phyloP scores from a whole-genome alignment of 495 filamentous ascomycete genomes.

The Daldinia childiae region DNA sequence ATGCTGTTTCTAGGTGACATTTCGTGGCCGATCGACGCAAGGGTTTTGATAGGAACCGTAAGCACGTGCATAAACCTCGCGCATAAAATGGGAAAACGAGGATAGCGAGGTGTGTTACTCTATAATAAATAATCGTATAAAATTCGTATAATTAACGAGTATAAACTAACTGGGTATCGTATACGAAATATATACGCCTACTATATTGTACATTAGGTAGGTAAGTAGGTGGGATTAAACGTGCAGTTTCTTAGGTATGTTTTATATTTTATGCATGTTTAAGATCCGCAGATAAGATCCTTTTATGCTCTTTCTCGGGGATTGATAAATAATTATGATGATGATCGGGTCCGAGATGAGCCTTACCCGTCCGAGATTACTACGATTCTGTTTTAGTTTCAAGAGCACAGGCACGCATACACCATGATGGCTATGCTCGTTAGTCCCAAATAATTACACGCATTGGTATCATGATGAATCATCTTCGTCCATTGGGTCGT shows the following conservation, averaged over 20 bases:
- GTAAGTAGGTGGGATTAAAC: neutral
- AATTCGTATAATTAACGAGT: neutral
- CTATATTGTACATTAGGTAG: too few relatives aligned
- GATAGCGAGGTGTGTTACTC: neutral
- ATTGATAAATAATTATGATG: constrained; percentile 3
- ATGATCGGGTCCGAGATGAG: constrained; percentile 1
- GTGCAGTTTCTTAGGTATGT: neutral
- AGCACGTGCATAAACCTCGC: constrained; percentile 24
- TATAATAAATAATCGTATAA: neutral
- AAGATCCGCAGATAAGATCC: constrained; percentile 8
- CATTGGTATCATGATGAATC: neutral
- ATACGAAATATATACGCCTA: too few relatives aligned
- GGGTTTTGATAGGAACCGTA: constrained; percentile 9
- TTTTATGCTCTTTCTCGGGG: neutral
- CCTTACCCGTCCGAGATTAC: constrained; percentile 10
- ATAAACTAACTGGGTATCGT: too few relatives aligned
- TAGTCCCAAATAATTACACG: neutral
- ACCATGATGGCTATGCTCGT: neutral
- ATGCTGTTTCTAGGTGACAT: neutral
- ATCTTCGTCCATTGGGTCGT: constrained; percentile 2
- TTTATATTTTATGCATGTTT: neutral
- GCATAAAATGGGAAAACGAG: constrained; percentile 26
- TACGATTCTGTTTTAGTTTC: neutral
- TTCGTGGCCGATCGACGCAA: constrained; percentile 5
- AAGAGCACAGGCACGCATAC: neutral